Conservation (phyloP, 169 alveolate species). For the Babesia bovis region DNA sequence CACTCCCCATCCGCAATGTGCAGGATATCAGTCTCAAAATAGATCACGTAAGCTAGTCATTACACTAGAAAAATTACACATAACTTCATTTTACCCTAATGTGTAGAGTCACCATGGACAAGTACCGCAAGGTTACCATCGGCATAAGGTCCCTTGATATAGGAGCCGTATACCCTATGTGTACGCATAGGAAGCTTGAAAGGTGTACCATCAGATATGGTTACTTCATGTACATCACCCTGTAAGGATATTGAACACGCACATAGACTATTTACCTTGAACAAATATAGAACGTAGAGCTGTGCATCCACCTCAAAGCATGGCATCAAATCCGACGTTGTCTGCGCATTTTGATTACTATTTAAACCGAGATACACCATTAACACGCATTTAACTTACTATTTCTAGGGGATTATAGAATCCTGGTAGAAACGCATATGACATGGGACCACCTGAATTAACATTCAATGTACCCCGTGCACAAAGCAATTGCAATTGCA, state of each 20-base stretch:
- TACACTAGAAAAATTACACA: too few species aligned
- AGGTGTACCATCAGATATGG: conserved; percentile 41
- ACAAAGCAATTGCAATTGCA: conserved; percentile 55
- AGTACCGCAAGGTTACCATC: conserved; percentile 37
- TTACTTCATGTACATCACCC: conserved; percentile 67
- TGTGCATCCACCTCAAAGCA: conserved; percentile 39
- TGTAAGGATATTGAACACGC: not conserved
- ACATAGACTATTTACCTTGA: conserved; percentile 19
- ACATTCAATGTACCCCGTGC: conserved; percentile 58
- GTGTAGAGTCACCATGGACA: too few species aligned
- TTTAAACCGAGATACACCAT: not conserved
- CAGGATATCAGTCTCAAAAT: not conserved
- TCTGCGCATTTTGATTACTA: not conserved
- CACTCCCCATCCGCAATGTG: conserved; percentile 13
- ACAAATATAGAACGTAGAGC: conserved; percentile 56
- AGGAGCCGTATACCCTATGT: conserved; percentile 62
- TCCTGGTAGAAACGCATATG: conserved; percentile 64
- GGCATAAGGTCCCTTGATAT: conserved; percentile 62
- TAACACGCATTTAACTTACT: conserved; percentile 16
- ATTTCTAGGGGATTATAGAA: conserved; percentile 63
- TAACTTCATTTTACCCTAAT: too few species aligned
- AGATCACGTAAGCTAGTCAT: too few species aligned
- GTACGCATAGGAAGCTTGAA: conserved; percentile 54
- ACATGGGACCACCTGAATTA: conserved; percentile 30
- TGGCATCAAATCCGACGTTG: not conserved